phyloP scores from a whole-genome alignment of 2,329 filamentous ascomycete species.

The Calonectria pauciramosa region DNA sequence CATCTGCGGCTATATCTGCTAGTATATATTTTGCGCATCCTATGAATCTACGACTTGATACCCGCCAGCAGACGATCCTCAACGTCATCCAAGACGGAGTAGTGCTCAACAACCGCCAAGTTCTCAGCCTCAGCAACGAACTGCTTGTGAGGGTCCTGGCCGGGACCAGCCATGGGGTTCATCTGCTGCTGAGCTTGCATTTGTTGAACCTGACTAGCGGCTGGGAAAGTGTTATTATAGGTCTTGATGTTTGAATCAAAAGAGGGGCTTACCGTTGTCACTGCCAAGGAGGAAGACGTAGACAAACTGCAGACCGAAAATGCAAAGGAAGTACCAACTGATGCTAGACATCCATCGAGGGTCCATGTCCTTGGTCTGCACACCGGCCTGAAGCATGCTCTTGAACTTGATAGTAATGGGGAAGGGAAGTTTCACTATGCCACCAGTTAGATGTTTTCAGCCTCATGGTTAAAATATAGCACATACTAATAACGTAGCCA shows the following conservation, averaged over 20 bases:
- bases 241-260: constrained; percentile 18
- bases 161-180: constrained; percentile 80
- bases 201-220: constrained; percentile 87
- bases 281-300: constrained; percentile 97
- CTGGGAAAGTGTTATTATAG: constrained; percentile 58
- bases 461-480: rapidly evolving
- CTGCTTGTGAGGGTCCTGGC: constrained; percentile 95
- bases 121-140: constrained; percentile 96
- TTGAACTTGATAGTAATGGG: constrained; percentile 99
- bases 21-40: constrained; percentile 44
- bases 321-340: constrained; percentile 98
- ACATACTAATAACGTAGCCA: constrained; percentile 92
- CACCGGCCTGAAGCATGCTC: constrained; percentile 97
- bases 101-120: constrained; percentile 92
- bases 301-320: constrained; percentile 96
- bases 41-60: constrained; percentile 56
- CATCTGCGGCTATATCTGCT: constrained; percentile 40
- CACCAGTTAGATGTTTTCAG: constrained; percentile 35
- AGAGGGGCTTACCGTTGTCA: constrained; percentile 82
- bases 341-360: constrained; percentile 98
- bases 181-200: constrained; percentile 43
- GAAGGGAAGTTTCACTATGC: constrained; percentile 91
- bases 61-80: constrained; percentile 83
- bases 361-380: constrained; percentile 95
- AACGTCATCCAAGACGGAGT: constrained; percentile 89